Base-by-base conservation (phyloP, 2,329 filamentous ascomycete species). In the Cladophialophora yegresii region DNA sequence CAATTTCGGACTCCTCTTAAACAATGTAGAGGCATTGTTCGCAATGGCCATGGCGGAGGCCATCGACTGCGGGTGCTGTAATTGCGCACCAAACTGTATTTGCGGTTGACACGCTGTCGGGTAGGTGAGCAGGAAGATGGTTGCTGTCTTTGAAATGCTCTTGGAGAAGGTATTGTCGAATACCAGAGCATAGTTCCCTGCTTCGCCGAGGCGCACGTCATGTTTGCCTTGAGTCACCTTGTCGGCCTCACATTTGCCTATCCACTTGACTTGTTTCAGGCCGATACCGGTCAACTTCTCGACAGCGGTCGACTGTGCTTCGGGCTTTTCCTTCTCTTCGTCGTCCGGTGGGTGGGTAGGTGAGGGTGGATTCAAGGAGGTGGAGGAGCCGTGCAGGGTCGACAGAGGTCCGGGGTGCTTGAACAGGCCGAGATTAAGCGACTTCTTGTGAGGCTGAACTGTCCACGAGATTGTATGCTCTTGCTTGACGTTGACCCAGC, bases 91-190 rank as follows among this genome's bases (percentile, higher is more conserved):
- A 5, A 77, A 76, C 23, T 79, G 77, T 4, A 77, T 76, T 49
- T 79, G 77, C 10, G 78, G 75, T 28, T 77, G 77, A 54, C 75
- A 85, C 70, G 88, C 89, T 40, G 92, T 93, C 9, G 93, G 93
- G 73, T 98, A 97, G 45, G 92, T 98, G 75, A 98, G 85, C 58
- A 99, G 86, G 40, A 97, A 93, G 73, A 99, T 91, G 7, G 93
- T 98, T 22, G 92, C 92, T 32, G 90, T 96, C 80, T 99, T 99
- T 59, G 93, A 95, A 49, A 90, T 89, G 76, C 89, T 91, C 79
- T 97, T 98, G 65, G 93, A 96, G 76, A 99, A 99, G 30, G 95
- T 99, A 75, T 99, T 99, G 84, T 99, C 95, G 74, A 99, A 96
- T 33, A 98, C 92, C 66, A 99, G 82, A 62, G 93, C 95, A 75